A percentile compares a stretch with the other conserved stretches of the same genome.
phyloP scores from a whole-genome alignment of 2,329 filamentous ascomycete genomes.

The Alternaria metachromatica region DNA sequence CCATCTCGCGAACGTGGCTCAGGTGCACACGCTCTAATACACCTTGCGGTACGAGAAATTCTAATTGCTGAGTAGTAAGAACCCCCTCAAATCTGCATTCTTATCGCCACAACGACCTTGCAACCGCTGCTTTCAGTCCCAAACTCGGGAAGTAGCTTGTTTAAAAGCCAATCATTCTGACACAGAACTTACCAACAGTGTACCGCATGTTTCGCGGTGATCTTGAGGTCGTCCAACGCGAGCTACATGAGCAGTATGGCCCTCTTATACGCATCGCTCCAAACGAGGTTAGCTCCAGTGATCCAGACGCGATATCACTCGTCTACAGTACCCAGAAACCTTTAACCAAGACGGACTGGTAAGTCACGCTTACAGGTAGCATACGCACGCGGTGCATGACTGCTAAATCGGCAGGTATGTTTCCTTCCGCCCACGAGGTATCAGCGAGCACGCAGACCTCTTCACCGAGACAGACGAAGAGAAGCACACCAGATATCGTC shows the following conservation, averaged over 20 bases:
- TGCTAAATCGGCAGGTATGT: conserved; percentile 14
- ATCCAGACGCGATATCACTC: conserved; percentile 15
- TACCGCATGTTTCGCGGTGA: conserved; percentile 7
- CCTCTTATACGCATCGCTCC: conserved; percentile 25
- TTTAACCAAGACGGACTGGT: conserved; percentile 13
- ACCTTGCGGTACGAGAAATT: background rate
- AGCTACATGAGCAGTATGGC: conserved; percentile 13
- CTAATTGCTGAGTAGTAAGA: conserved; percentile 1
- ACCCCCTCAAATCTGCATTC: background rate
- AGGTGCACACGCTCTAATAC: background rate
- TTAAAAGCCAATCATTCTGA: background rate
- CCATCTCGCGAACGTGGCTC: conserved; percentile 6
- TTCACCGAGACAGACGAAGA: conserved; percentile 28
- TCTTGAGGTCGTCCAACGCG: conserved; percentile 12
- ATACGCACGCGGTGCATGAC: background rate
- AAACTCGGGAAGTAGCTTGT: background rate
- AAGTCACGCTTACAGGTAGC: background rate
- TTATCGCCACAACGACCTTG: background rate
- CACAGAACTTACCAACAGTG: background rate
- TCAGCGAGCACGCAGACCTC: conserved; percentile 27
- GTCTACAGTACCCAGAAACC: conserved; percentile 23
- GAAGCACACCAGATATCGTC: conserved; percentile 23
- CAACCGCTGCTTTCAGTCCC: background rate
- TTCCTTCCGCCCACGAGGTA: conserved; percentile 11
- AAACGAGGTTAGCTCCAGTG: conserved; percentile 23